Evolutionary conservation across 2,329 filamentous ascomycete genomes (phyloP), one percentile per base, ranked within the genome.

Genomic region (Fusarium caatingaense): DNA sequence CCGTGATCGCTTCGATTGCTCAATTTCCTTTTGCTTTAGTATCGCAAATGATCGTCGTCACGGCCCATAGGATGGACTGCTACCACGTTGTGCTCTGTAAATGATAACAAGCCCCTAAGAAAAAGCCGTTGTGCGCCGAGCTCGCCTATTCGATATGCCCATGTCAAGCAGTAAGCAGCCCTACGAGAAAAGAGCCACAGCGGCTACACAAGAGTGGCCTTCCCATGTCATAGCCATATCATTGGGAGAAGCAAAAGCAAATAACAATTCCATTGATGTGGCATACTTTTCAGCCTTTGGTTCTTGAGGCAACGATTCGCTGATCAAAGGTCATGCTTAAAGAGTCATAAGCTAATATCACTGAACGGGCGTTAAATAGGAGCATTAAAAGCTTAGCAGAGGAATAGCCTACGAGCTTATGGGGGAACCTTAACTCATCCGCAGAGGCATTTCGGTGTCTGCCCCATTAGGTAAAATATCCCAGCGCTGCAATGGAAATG

Each of bases 151-250:
- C 42, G 46, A 56, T 68, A 27, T 41, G 53, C 25, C 62, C 49
- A 41, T 57, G 50, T 55, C 67, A 68, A 55, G 62, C 21, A 63
- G 16, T 25, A 56, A 64, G 55, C 69, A 74, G 72, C 72, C 72
- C 72, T 74, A 74, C 34, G 58, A 71, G 18, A 37, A 37, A n/a
- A 37, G 69, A 68, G 60, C 61, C 64, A 74, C 64, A 41, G 64
- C 67, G 59, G 60, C 42, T 57, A 63, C 58, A 54, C 47, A 25
- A 53, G 28, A 50, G 15, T 15, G 15, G 18, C 44, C 23, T 46
- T 59, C 46, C 46, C 27, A 44, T 18, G 54, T 34, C 34, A 20
- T 46, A 18, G 16, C 48, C 41, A 49, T 30, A 47, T 25, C 23
- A 25, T 30, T 40, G 32, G 44, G 23, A 66, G 40, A 48, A 32